A percentile compares a stretch with the other conserved stretches of the same genome.
Evolutionary conservation across 176 grass and related monocot species (phyloP).

Genomic region (Poa pratensis): DNA sequence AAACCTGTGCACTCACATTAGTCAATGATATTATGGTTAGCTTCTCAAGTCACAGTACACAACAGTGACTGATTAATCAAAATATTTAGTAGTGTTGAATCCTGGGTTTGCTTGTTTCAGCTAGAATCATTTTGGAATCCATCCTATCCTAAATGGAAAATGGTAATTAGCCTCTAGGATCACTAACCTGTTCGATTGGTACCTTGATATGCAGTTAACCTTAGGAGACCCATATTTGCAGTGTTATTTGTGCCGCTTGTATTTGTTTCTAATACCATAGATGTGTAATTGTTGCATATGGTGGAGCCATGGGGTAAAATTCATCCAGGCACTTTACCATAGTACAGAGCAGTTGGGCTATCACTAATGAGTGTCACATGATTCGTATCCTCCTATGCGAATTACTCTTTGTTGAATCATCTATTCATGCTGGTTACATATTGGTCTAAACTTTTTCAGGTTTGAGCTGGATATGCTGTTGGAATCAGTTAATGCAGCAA

Average conservation of each 20-base stretch:
- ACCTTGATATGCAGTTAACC: background rate
- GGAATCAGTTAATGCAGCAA: constrained; percentile 94
- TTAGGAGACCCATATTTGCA: constrained; percentile 21
- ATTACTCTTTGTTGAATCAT: constrained; percentile 6
- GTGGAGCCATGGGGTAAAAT: background rate
- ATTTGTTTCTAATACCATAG: background rate
- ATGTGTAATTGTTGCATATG: background rate
- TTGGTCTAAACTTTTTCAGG: constrained; percentile 49
- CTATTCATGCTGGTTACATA: constrained; percentile 24
- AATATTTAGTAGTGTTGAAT: background rate
- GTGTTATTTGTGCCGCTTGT: background rate
- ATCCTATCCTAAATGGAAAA: background rate
- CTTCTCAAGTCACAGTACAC: background rate
- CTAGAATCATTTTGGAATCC: background rate
- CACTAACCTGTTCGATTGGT: background rate
- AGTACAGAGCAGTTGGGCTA: background rate
- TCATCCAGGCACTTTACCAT: background rate
- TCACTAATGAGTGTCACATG: constrained; percentile 11
- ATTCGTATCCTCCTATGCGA: constrained; percentile 1
- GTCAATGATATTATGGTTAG: background rate
- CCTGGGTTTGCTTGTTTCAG: background rate
- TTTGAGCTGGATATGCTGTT: constrained; percentile 99
- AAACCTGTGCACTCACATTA: background rate
- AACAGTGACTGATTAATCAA: background rate
- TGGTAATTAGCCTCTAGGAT: background rate